These are phyloP conservation scores for Linderniella brevidens DNA, from an alignment of 257 asterid genomes.

Conservation along the genomic window DNA sequence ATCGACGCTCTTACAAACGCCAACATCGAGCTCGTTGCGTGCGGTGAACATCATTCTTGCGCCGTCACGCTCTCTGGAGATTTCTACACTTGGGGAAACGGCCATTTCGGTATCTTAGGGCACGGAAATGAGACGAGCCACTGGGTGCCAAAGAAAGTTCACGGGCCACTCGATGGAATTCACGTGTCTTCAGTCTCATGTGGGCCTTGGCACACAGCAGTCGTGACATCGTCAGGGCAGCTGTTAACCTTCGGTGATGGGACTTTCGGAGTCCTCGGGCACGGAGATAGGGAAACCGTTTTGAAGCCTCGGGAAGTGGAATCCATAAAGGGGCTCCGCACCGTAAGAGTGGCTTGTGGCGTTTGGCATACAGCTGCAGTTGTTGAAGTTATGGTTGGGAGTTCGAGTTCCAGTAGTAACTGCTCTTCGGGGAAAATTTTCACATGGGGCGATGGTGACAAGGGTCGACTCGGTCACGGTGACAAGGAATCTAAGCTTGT, in stretches of 20 bases:
- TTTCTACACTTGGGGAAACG: conserved; percentile 89
- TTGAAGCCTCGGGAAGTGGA: conserved; percentile 76
- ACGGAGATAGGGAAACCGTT: conserved; percentile 64
- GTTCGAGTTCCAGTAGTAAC: conserved; percentile 69
- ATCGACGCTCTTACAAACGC: conserved; percentile 57
- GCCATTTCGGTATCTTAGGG: conserved; percentile 79
- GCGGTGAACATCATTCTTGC: conserved; percentile 85
- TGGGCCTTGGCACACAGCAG: conserved; percentile 97
- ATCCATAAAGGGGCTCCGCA: conserved; percentile 79
- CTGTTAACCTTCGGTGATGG: conserved; percentile 88
- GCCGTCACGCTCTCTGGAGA: conserved; percentile 93
- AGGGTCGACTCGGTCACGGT: conserved; percentile 80
- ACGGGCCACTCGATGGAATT: conserved; percentile 72
- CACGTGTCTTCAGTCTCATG: conserved; percentile 74
- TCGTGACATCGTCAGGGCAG: conserved; percentile 87
- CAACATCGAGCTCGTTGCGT: conserved; percentile 74
- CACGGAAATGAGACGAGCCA: conserved; percentile 87
- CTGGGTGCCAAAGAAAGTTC: conserved; percentile 86
- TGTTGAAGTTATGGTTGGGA: conserved; percentile 86
- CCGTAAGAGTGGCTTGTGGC: conserved; percentile 83
- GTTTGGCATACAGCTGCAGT: conserved; percentile 98
- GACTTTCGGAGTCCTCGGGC: conserved; percentile 94
- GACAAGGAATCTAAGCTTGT: conserved; percentile 74
- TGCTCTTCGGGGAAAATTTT: conserved; percentile 83
- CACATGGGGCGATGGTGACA: conserved; percentile 97